A percentile compares a stretch with the other conserved stretches of the same genome.
Evolutionary conservation across 192 early-diverging fungal species (phyloP).

Genomic region (Rhizophagus sp.): DNA sequence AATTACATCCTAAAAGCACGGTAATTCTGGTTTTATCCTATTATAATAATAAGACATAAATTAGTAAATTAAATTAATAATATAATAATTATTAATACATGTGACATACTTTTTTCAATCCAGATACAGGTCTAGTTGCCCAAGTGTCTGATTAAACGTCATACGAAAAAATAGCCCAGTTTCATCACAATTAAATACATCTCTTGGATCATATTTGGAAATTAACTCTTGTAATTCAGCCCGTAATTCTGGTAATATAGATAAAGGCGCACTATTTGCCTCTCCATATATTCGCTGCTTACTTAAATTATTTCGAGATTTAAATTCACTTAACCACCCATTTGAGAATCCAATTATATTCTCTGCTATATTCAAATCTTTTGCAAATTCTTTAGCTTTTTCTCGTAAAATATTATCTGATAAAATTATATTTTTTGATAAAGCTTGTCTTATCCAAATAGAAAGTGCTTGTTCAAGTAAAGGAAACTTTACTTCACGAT

Average conservation of each 20-base stretch:
- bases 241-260: background rate
- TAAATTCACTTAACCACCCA: slow-evolving; percentile 6
- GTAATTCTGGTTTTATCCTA: background rate
- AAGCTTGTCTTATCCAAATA: no score
- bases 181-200: no score
- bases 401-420: background rate
- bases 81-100: no score
- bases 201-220: no score
- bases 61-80: no score
- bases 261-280: background rate
- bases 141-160: background rate
- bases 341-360: background rate
- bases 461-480: no score
- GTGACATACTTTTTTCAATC: background rate
- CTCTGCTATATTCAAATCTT: background rate
- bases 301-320: no score
- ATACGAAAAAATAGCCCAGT: no score
- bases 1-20: background rate
- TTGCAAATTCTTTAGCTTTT: slow-evolving; percentile 10
- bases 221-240: slow-evolving; percentile 4
- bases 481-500: no score
- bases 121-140: background rate
- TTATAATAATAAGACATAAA: no score
- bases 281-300: background rate
- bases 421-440: no score